phyloP scores from a whole-genome alignment of 2,329 filamentous ascomycete species.

The Clathrospora elynae region DNA sequence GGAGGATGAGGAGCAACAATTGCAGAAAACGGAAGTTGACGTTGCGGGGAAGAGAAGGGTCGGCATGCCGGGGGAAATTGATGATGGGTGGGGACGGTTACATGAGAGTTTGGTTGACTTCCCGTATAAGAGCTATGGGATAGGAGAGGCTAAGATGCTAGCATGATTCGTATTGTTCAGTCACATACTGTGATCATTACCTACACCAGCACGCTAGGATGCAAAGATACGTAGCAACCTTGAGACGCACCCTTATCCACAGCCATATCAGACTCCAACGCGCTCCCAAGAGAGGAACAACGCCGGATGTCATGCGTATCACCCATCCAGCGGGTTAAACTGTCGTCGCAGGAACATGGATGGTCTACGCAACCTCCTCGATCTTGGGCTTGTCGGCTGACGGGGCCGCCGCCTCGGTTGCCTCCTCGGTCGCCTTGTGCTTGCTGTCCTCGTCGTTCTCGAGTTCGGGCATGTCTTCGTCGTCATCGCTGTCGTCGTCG shows the following conservation, averaged over 20 bases:
- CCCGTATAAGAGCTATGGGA: constrained; percentile 65
- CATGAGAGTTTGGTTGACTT: constrained; percentile 62
- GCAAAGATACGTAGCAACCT: constrained; percentile 6
- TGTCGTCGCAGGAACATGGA: constrained; percentile 18
- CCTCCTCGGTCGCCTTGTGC: constrained; percentile 26
- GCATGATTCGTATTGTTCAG: constrained; percentile 17
- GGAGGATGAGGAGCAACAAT: constrained; percentile 55
- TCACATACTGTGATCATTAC: constrained; percentile 26
- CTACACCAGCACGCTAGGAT: constrained; percentile 13
- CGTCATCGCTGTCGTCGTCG: constrained; percentile 61
- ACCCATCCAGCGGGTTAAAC: constrained; percentile 12
- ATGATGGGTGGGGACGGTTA: constrained; percentile 65
- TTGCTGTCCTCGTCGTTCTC: constrained; percentile 44
- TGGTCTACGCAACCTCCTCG: constrained; percentile 50
- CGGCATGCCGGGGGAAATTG: constrained; percentile 59
- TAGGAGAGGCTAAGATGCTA: constrained; percentile 42
- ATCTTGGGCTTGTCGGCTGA: constrained; percentile 51
- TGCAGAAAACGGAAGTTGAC: constrained; percentile 45
- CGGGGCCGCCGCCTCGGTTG: constrained; percentile 33
- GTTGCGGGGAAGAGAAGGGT: constrained; percentile 46
- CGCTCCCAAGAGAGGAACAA: constrained; percentile 11
- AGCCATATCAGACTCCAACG: constrained; percentile 9
- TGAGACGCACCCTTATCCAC: constrained; percentile 2
- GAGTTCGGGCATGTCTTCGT: constrained; percentile 78
- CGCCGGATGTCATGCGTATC: constrained; percentile 12